Percentiles rank a stretch among this genome's conserved stretches.
These are phyloP conservation scores for Suillus americanus DNA, from an alignment of 768 basidiomycete genomes.

Conservation along the genomic window DNA sequence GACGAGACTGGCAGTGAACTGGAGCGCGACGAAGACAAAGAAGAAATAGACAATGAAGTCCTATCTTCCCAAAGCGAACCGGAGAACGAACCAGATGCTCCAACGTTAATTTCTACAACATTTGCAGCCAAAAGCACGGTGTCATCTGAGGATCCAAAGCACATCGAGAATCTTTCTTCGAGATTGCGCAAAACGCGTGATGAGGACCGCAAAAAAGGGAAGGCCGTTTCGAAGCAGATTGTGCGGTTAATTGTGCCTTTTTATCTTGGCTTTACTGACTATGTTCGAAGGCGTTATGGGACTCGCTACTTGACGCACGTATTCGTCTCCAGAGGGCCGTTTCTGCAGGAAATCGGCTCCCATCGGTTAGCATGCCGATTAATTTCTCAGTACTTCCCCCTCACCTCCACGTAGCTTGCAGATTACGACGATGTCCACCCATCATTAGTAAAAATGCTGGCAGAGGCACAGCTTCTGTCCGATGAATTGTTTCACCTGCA, in stretches of 20 bases:
- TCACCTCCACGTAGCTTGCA: conserved; percentile 30
- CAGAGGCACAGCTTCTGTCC: conserved; percentile 59
- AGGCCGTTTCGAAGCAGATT: conserved; percentile 79
- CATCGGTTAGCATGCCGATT: conserved; percentile 45
- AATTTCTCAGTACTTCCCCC: conserved; percentile 8
- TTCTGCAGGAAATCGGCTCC: conserved; percentile 62
- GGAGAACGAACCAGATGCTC: conserved; percentile 7
- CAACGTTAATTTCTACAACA: conserved; percentile 7
- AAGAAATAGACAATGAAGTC: conserved; percentile 13
- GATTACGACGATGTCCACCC: conserved; percentile 39
- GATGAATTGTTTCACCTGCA: conserved; percentile 70
- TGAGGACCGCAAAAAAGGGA: conserved; percentile 78
- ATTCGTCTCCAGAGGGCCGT: conserved; percentile 88
- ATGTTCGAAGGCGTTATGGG: conserved; percentile 69
- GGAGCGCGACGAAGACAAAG: conserved; percentile 8
- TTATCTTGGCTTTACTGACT: conserved; percentile 11
- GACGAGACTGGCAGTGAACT: conserved; percentile 27
- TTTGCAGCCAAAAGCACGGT: conserved; percentile 14
- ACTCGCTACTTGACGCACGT: conserved; percentile 83
- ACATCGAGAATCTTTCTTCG: conserved; percentile 46
- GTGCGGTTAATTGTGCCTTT: conserved; percentile 42
- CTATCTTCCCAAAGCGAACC: conserved; percentile 12
- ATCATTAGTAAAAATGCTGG: conserved; percentile 52
- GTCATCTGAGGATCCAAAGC: conserved; percentile 3
- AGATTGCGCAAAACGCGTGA: conserved; percentile 60